These are phyloP conservation scores for Hyphopichia pseudoburtonii DNA, from an alignment of 1,139 yeast species.

Conservation along the genomic window DNA sequence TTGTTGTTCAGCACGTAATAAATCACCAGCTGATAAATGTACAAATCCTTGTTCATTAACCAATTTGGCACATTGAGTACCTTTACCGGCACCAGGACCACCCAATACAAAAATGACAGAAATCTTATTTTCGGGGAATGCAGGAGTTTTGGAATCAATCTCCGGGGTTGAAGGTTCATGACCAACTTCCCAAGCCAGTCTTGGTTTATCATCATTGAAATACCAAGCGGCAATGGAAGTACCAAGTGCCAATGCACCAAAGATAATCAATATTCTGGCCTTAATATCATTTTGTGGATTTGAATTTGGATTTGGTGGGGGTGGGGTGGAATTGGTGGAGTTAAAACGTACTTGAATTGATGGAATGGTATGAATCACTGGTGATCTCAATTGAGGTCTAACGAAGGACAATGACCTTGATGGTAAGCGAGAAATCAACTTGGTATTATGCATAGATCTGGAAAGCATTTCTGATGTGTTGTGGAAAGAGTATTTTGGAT, in stretches of 20 bases:
- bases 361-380: not conserved
- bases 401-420: not conserved
- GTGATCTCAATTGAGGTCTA: conserved; percentile 1
- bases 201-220: conserved; percentile 46
- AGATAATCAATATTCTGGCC: conserved; percentile 27
- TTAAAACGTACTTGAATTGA: not conserved
- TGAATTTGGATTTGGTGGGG: conserved; percentile 11
- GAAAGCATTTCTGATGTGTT: no score
- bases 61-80: conserved; percentile 89
- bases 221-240: conserved; percentile 46
- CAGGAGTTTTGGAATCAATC: conserved; percentile 21
- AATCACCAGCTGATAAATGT: conserved; percentile 93
- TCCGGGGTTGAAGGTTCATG: no score
- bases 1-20: conserved; percentile 85
- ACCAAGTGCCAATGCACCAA: conserved; percentile 45
- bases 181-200: conserved; percentile 50
- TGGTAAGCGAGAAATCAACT: not conserved
- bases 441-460: conserved; percentile 1
- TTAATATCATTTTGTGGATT: not conserved
- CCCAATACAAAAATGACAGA: conserved; percentile 88
- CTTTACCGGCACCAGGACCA: conserved; percentile 94
- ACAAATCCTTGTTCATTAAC: conserved; percentile 80
- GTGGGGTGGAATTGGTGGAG: conserved; percentile 15
- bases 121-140: conserved; percentile 62
- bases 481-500: no score